phyloP scores from a whole-genome alignment of 495 filamentous ascomycete species.

The Aspergillus wentii region DNA sequence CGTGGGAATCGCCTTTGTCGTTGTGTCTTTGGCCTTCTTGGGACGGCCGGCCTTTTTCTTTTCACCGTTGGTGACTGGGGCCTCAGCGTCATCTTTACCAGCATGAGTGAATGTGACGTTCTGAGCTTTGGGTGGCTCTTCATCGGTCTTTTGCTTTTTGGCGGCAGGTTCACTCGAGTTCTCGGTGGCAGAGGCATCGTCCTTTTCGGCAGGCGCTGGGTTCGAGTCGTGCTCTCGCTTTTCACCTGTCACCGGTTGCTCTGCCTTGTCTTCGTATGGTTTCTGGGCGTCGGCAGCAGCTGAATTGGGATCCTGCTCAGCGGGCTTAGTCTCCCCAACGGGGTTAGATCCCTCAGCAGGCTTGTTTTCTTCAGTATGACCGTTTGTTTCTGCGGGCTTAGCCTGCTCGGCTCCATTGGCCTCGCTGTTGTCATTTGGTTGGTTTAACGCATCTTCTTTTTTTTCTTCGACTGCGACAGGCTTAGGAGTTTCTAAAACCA shows the following conservation, averaged over 20 bases:
- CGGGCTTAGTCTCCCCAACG: constrained; percentile 2
- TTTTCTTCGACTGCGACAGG: no score
- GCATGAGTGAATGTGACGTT: constrained; percentile 11
- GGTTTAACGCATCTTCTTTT: constrained; percentile 2
- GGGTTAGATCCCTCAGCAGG: constrained; percentile 8
- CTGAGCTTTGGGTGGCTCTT: constrained; percentile 6
- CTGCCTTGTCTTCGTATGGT: constrained; percentile 6
- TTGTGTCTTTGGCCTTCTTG: constrained; percentile 30
- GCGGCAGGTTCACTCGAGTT: constrained; percentile 11
- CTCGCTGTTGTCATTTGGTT: constrained; percentile 7
- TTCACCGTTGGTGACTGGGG: constrained; percentile 12
- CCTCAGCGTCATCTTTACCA: no score
- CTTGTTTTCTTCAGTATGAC: constrained; percentile 3
- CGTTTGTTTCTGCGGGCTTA: constrained; percentile 1
- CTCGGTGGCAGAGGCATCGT: constrained; percentile 9
- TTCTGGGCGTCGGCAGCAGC: constrained; percentile 2
- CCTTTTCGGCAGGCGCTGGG: constrained; percentile 5
- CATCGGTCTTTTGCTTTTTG: constrained; percentile 28
- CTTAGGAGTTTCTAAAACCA: no score
- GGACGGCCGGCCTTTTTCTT: constrained; percentile 27
- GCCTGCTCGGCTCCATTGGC: no score
- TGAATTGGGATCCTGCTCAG: constrained; percentile 1
- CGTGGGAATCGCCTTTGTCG: constrained; percentile 25
- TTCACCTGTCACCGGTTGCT: constrained; percentile 15
- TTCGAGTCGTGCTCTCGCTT: constrained; percentile 29